Conservation (phyloP, 768 basidiomycete genomes). For the Auriculariales sp. region DNA sequence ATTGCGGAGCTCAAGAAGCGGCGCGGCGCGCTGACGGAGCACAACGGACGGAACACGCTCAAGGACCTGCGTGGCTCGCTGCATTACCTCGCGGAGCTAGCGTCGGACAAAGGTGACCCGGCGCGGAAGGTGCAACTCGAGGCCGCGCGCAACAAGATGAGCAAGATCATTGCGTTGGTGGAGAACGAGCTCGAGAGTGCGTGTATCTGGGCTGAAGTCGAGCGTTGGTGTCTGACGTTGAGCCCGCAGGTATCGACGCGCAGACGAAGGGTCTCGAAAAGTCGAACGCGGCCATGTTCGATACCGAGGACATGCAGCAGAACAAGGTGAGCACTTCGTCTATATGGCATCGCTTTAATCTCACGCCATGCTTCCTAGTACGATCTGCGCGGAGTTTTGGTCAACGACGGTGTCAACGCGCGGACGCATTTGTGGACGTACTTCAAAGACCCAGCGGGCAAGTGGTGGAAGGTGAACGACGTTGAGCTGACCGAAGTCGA, state of each 20-base stretch:
- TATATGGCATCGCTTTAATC: background rate
- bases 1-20: slow-evolving; percentile 30
- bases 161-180: slow-evolving; percentile 34
- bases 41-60: slow-evolving; percentile 50
- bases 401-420: slow-evolving; percentile 67
- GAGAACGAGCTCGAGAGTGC: slow-evolving; percentile 41
- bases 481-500: slow-evolving; percentile 30
- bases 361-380: slow-evolving; percentile 33
- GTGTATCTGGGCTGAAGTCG: slow-evolving; percentile 3
- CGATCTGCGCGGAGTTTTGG: slow-evolving; percentile 62
- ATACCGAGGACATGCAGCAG: slow-evolving; percentile 50
- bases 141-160: slow-evolving; percentile 34
- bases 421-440: slow-evolving; percentile 70
- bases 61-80: slow-evolving; percentile 46
- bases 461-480: slow-evolving; percentile 77
- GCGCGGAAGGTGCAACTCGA: slow-evolving; percentile 31
- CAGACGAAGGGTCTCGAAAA: slow-evolving; percentile 29
- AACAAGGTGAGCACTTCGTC: slow-evolving; percentile 29
- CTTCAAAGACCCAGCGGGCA: slow-evolving; percentile 38
- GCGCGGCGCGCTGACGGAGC: slow-evolving; percentile 33
- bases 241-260: slow-evolving; percentile 34
- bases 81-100: slow-evolving; percentile 59
- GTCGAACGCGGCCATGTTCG: slow-evolving; percentile 32
- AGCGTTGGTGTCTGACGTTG: background rate
- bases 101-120: slow-evolving; percentile 29